Conservation (phyloP, 1,284 basidiomycete genomes). For the Cystobasidiaceae sp. region DNA sequence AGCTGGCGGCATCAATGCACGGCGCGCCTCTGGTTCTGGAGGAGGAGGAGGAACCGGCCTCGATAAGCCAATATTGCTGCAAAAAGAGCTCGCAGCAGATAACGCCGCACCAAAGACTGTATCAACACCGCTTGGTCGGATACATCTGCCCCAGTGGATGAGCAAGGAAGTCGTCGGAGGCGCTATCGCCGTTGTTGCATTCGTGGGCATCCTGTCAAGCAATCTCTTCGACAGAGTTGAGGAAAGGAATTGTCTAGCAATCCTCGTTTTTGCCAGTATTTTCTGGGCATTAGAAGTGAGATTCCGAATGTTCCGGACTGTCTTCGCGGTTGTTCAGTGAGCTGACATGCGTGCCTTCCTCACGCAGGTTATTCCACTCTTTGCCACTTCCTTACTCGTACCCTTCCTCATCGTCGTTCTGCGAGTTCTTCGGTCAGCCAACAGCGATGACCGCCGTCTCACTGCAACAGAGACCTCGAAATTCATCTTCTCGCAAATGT, state of each 20-base stretch:
- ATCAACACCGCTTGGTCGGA: conserved; percentile 58
- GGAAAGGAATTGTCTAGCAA: conserved; percentile 86
- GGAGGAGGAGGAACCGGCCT: conserved; percentile 37
- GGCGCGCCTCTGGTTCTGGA: conserved; percentile 49
- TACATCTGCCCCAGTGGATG: conserved; percentile 54
- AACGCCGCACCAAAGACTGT: conserved; percentile 43
- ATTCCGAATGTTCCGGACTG: conserved; percentile 6
- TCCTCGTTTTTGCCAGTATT: conserved; percentile 85
- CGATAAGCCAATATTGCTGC: conserved; percentile 51
- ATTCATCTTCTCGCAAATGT: conserved; percentile 59
- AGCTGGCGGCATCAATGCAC: conserved; percentile 53
- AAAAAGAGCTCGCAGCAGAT: conserved; percentile 45
- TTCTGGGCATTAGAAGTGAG: conserved; percentile 92
- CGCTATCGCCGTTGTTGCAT: conserved; percentile 56
- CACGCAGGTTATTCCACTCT: conserved; percentile 81
- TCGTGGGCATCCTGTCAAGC: conserved; percentile 60
- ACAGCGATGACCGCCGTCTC: conserved; percentile 57
- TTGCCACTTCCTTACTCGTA: conserved; percentile 87
- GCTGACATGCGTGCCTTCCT: neutral
- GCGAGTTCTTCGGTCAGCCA: conserved; percentile 66
- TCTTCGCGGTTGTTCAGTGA: neutral
- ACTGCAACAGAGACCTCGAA: conserved; percentile 71
- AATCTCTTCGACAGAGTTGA: conserved; percentile 61
- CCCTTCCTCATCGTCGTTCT: conserved; percentile 85
- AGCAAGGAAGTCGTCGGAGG: conserved; percentile 61